phyloP scores from a whole-genome alignment of 2,329 filamentous ascomycete genomes.

The Chaetomium globosum region DNA sequence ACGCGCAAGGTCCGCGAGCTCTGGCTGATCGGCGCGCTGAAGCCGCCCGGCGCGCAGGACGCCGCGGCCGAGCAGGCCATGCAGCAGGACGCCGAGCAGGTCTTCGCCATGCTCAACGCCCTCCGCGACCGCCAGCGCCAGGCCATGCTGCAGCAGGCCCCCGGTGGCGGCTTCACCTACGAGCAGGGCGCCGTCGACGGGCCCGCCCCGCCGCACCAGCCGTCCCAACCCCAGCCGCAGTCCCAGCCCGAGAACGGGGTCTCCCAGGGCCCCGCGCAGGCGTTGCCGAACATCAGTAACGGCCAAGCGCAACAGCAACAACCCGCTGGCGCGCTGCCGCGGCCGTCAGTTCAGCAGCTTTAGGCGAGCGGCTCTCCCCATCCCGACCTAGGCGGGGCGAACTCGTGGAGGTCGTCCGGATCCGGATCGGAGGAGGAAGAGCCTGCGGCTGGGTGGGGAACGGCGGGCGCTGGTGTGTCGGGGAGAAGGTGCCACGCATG shows the following conservation, averaged over 20 bases:
- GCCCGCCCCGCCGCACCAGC: not conserved
- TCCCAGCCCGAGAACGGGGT: not conserved
- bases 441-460: not conserved
- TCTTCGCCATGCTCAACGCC: slow-evolving; percentile 42
- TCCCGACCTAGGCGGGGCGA: no score
- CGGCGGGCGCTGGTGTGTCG: not conserved
- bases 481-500: not conserved
- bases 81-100: slow-evolving; percentile 44
- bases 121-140: slow-evolving; percentile 38
- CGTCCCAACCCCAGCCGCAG: not conserved
- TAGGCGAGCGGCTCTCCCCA: not conserved
- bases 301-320: not conserved
- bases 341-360: not conserved
- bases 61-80: slow-evolving; percentile 43
- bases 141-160: slow-evolving; percentile 28
- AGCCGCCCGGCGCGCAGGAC: slow-evolving; percentile 49
- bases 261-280: not conserved
- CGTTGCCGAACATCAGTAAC: no score
- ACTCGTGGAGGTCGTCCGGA: no score
- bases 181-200: not conserved
- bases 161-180: slow-evolving; percentile 13
- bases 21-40: slow-evolving; percentile 54
- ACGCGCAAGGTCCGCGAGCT: slow-evolving; percentile 54
- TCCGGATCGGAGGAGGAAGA: not conserved
- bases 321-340: no score